phyloP scores from a whole-genome alignment of 1,284 basidiomycete genomes.

The Tylopilus sp. region DNA sequence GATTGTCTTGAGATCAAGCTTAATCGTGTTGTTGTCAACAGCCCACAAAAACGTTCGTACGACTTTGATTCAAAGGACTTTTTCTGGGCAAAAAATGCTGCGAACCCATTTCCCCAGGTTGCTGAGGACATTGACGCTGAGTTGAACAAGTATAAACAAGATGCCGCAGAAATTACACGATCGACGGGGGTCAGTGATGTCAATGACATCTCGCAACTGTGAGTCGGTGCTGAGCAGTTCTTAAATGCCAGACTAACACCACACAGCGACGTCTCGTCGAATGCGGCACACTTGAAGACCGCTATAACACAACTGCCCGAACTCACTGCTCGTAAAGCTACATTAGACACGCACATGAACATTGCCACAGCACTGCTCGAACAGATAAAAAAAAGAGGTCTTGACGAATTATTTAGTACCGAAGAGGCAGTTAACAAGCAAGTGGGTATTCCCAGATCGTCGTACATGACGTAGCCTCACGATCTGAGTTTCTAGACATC shows the following conservation, averaged over 20 bases:
- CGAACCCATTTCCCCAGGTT: slow-evolving; percentile 96
- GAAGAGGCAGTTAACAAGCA: slow-evolving; percentile 90
- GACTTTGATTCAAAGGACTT: slow-evolving; percentile 99
- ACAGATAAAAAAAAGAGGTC: slow-evolving; percentile 91
- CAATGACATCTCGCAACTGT: slow-evolving; percentile 93
- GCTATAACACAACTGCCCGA: slow-evolving; percentile 99
- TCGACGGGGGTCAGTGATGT: slow-evolving; percentile 96
- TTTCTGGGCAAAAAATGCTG: slow-evolving; percentile 97
- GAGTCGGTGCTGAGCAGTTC: slow-evolving; percentile 30
- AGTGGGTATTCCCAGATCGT: slow-evolving; percentile 38
- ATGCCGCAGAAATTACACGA: slow-evolving; percentile 95
- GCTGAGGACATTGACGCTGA: slow-evolving; percentile 97
- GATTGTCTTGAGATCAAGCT: slow-evolving; percentile 98
- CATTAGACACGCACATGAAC: slow-evolving; percentile 99
- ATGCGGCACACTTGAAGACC: slow-evolving; percentile 93
- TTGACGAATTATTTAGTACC: slow-evolving; percentile 95
- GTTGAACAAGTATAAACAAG: slow-evolving; percentile 92
- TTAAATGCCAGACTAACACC: slow-evolving; percentile 9
- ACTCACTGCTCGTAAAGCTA: slow-evolving; percentile 93
- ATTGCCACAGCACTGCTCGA: slow-evolving; percentile 95
- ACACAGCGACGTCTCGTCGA: slow-evolving; percentile 81
- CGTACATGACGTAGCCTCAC: slow-evolving; percentile 7
- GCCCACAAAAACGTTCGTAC: slow-evolving; percentile 82
- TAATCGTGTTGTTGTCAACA: slow-evolving; percentile 85
- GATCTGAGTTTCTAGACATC: slow-evolving; percentile 53